Evolutionary conservation across 2,329 filamentous ascomycete genomes (phyloP), one percentile per base, ranked within the genome.

Genomic region (Phaeosphaeriaceae sp.): DNA sequence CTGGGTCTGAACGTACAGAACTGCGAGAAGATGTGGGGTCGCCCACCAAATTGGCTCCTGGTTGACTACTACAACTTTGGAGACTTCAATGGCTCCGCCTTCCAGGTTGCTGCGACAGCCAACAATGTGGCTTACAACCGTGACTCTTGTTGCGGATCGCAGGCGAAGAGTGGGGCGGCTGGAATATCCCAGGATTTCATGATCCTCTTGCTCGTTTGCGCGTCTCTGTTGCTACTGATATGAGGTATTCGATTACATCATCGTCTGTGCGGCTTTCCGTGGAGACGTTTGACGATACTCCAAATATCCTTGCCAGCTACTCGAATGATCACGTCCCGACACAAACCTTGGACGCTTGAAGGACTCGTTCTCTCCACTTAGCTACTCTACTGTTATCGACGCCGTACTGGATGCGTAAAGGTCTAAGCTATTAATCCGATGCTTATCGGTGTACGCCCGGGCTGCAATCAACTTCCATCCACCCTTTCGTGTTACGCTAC

Each of bases 111-210:
- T 3, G 74, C 75, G 9, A 59, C 36, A 1, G 85, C 87, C 67
- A 94, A 93, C 19, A 61, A 61, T 25, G 71, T 74, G 1, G 49
- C 59, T 3, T 75, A 70, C 25, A 56, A 69, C 13, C 57, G 59
- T 7, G 46, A 54, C 1, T 58, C 60, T 3, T 74, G 70, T 50
- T 75, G 72, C 48, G 69, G 70, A 20, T 49, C 54, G 2, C 25
- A 27, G n/a, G 15, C 40, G 11, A 46, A 20, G 7, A 57, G 40
- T 24, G 51, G 7, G 15, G 46, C 50, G 22, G 40, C 13, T 42
- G 17, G 20, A 3, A 27, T 24, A 17, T 36, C 31, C 9, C 31
- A 36, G 13, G 7, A 36, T 15, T 13, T 36, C 13, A 5, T 36
- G 3, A 36, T 15, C 31, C 7, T 36, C 31, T 13, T 36, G 13